Evolutionary conservation across 495 filamentous ascomycete species (phyloP), one percentile per base, ranked within the genome.

Genomic region (Viridothelium virens): DNA sequence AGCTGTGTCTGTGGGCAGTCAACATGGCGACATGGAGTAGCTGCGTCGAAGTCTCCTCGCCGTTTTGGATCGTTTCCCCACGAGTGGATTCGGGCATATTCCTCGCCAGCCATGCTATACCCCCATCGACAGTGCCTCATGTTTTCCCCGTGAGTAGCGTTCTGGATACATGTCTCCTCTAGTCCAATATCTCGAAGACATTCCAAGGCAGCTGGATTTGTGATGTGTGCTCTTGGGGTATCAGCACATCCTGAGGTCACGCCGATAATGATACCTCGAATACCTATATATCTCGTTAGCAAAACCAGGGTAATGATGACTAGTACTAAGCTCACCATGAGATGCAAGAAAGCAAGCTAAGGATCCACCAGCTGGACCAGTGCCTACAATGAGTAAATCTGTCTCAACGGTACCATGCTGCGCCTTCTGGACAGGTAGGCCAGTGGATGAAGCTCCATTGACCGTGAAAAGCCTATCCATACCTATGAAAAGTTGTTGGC

Each of bases 121-220:
- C 76, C 80, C 82, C 82, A 86, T 62, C 82, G 73, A 2, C 80
- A 81, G 61, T 83, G 79, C 66, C 76, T 70, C 76, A 85, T 81
- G 56, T 73, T 70, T 25, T 76, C 71, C 1, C 78, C 74, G 18
- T 70, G 70, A 11, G 77, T 77, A 14, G 79, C 77, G 36, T 78
- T 67, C 33, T 72, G 69, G 2, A 74, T 56, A 47, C 76, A 74
- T 64, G 80, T 80, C n/a, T 77, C 65, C 18, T 84, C 81, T 0
- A 85, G 73, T 3, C 83, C 82, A 62, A 86, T 81, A 65, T 86
- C 83, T 25, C 83, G 80, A 7, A 86, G 74, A 71, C 81, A 83
- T 72, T 86, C 83, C 33, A 83, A 68, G 0, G 81, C 86, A 31
- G 86, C 86, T 67, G 88, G 85, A 65, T 84, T 86, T 37, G 80